Evolutionary conservation across 768 basidiomycete species (phyloP), one percentile per base, ranked within the genome.

Genomic region (Holtermannia corniformis): DNA sequence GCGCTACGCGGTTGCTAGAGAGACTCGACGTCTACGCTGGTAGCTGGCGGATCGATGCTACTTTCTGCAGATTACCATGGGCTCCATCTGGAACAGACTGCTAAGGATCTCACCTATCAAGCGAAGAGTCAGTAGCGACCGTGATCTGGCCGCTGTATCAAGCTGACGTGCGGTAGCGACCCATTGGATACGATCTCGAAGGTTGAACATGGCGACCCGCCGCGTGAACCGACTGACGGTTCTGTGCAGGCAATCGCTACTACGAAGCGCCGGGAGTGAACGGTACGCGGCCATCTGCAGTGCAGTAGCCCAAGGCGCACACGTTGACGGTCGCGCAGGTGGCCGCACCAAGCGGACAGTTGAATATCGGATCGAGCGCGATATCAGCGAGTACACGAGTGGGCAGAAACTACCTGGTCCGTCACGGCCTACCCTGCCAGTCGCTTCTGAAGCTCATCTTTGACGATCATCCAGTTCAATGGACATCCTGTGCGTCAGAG

Each of bases 381-480:
- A 65, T 37, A 54, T 68, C 4, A 52, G 61, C 22, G 66, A 68
- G 16, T 68, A 68, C 50, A 63, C 63, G 1, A 50, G 54, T 10
- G 54, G 56, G 3, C 52, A 61, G 16, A 43, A 58, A 37, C 49
- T 64, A 28, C 66, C 66, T 23, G 63, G 66, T 68, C 32, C 46
- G 66, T 51, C 22, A 16, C 32, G 4, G 26, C 10, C 24, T 44
- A 25, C 41, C 3, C 22, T 4, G 43, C n/a, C n/a, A n/a, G n/a
- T n/a, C n/a, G n/a, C n/a, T n/a, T n/a, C n/a, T n/a, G n/a, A n/a
- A n/a, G n/a, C 10, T 45, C 21, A 12, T 20, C 22, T 47, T 52
- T 47, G 21, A 49, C 21, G 43, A 3, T 27, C 24, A n/a, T 24
- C 16, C 42, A 67, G 65, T 67, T n/a, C 65, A 67, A 57, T 67